Conservation (phyloP, 2,329 filamentous ascomycete genomes). For the Neoarthrinium moseri region DNA sequence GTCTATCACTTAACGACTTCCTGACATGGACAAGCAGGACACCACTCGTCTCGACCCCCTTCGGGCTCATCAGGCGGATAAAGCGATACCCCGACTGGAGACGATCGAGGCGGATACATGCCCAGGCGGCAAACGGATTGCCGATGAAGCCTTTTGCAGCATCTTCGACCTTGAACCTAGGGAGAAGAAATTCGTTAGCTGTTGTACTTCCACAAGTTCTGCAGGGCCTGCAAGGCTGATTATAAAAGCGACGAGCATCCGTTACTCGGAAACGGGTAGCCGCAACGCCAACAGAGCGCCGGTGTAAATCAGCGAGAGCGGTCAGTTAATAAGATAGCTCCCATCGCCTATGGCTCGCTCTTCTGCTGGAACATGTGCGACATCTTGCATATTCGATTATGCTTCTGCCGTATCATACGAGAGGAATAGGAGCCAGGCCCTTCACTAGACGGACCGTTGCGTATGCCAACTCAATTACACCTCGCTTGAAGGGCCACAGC, state of each 20-base stretch:
- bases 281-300: too few species aligned
- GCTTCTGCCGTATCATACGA: not conserved
- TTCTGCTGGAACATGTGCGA: not conserved
- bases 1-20: slow-evolving; percentile 40
- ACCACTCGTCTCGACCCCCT: slow-evolving; percentile 42
- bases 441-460: slow-evolving; percentile 23
- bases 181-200: slow-evolving; percentile 20
- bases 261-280: too few species aligned
- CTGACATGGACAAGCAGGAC: slow-evolving; percentile 52
- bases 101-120: slow-evolving; percentile 59
- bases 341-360: not conserved
- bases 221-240: not conserved
- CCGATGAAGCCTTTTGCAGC: slow-evolving; percentile 33
- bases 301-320: too few species aligned
- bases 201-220: slow-evolving; percentile 9
- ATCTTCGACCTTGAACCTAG: slow-evolving; percentile 56
- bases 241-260: too few species aligned
- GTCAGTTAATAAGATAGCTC: not conserved
- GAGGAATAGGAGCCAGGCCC: slow-evolving; percentile 11
- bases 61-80: slow-evolving; percentile 46
- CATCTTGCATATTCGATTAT: slow-evolving; percentile 4
- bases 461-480: slow-evolving; percentile 21
- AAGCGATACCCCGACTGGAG: slow-evolving; percentile 55
- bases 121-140: slow-evolving; percentile 48
- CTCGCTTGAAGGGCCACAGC: slow-evolving; percentile 15